A percentile compares a stretch with the other conserved stretches of the same genome.
Evolutionary conservation across 2,329 filamentous ascomycete genomes (phyloP).

Genomic region (Penicillium corylophilum): DNA sequence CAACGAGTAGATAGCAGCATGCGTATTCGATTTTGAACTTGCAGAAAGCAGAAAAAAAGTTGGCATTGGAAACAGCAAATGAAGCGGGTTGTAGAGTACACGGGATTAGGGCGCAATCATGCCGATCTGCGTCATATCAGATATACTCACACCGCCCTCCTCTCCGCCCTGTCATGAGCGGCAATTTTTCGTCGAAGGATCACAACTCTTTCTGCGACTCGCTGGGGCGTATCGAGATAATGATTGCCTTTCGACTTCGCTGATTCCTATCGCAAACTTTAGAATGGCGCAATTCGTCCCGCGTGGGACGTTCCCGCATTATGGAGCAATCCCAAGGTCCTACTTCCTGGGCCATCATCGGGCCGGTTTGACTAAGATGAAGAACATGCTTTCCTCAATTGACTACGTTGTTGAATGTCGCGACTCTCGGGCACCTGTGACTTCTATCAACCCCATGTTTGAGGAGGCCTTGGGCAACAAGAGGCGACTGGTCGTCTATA

Average conservation of each 20-base stretch:
- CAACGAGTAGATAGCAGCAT: neutral
- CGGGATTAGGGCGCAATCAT: neutral
- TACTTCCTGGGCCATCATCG: slow-evolving; percentile 96
- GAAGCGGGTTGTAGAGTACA: neutral
- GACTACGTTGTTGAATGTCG: slow-evolving; percentile 92
- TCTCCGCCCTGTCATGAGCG: slow-evolving; percentile 1
- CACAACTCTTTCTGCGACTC: slow-evolving; percentile 1
- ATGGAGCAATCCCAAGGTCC: slow-evolving; percentile 75
- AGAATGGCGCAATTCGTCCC: slow-evolving; percentile 62
- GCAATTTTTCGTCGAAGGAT: slow-evolving; percentile 1
- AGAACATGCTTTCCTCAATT: slow-evolving; percentile 72
- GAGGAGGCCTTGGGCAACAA: slow-evolving; percentile 72
- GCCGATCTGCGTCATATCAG: neutral
- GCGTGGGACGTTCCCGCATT: slow-evolving; percentile 68
- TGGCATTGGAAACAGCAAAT: neutral
- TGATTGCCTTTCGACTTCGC: slow-evolving; percentile 3
- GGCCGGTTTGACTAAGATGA: slow-evolving; percentile 78
- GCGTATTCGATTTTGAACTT: no score
- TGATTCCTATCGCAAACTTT: neutral
- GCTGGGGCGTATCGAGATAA: slow-evolving; percentile 2
- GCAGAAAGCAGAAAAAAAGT: neutral
- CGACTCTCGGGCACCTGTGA: slow-evolving; percentile 86
- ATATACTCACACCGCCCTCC: neutral
- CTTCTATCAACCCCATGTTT: slow-evolving; percentile 85
- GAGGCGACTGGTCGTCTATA: slow-evolving; percentile 82